Evolutionary conservation across 345 rosid species (phyloP).

Genomic region (Euphorbia peplus): DNA sequence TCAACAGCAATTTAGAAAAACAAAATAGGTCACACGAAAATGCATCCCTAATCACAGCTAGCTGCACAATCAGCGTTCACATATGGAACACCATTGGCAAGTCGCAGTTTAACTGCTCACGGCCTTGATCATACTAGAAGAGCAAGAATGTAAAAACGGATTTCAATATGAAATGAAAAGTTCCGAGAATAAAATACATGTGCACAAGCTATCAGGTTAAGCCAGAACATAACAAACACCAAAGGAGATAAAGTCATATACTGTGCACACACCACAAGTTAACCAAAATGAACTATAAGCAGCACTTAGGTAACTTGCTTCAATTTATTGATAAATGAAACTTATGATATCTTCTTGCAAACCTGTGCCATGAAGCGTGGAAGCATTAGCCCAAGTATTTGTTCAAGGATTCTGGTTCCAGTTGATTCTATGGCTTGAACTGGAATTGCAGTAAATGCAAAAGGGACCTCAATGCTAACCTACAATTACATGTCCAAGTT

Average conservation of each 20-base stretch:
- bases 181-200: neutral
- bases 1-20: neutral
- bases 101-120: neutral
- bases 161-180: neutral
- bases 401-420: slow-evolving; percentile 78
- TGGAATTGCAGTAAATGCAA: slow-evolving; percentile 71
- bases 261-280: neutral
- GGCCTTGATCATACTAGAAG: neutral
- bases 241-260: neutral
- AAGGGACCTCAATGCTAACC: slow-evolving; percentile 81
- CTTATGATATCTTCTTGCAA: slow-evolving; percentile 19
- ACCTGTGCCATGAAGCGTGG: slow-evolving; percentile 96
- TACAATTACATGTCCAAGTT: slow-evolving; percentile 16
- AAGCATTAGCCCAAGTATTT: slow-evolving; percentile 75
- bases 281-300: neutral
- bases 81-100: too few relatives aligned
- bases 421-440: slow-evolving; percentile 67
- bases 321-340: slow-evolving; percentile 14
- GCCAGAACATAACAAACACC: neutral
- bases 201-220: neutral
- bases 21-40: neutral
- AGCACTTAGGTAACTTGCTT: neutral
- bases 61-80: neutral
- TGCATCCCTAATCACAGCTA: neutral
- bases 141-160: neutral